Evolutionary conservation across 169 alveolate genomes (phyloP).

Genomic region (Pseudocohnilembus persalinus): DNA sequence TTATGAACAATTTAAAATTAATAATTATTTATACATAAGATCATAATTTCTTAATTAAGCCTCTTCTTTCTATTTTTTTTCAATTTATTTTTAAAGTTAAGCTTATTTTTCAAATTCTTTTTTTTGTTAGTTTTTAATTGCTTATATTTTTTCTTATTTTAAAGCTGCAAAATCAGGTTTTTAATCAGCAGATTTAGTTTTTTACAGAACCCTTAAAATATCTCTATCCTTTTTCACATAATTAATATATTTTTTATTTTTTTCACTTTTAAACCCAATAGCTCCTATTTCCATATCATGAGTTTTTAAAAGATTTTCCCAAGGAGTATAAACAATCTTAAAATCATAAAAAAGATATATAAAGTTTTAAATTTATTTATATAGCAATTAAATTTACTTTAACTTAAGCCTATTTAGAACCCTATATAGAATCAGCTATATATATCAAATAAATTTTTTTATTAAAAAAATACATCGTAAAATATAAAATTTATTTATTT

Average conservation of each 20-base stretch:
- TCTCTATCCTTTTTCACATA: conserved; percentile 66
- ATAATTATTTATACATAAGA: neutral
- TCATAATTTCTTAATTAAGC: conserved; percentile 43
- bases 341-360: conserved; percentile 3
- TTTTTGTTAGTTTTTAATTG: conserved; percentile 45
- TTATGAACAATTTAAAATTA: neutral
- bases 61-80: conserved; percentile 45
- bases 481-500: conserved; percentile 55
- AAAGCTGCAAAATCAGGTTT: conserved; percentile 58
- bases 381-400: neutral
- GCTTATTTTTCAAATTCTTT: conserved; percentile 40
- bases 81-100: conserved; percentile 46
- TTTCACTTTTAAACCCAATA: conserved; percentile 57
- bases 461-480: too few species aligned
- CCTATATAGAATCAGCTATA: conserved; percentile 67
- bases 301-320: conserved; percentile 71
- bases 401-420: conserved; percentile 54
- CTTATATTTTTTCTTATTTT: conserved; percentile 31
- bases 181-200: conserved; percentile 64
- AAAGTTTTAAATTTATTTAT: neutral
- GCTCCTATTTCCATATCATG: conserved; percentile 82
- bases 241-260: conserved; percentile 38
- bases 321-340: conserved; percentile 78
- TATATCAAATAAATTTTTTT: conserved; percentile 13
- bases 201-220: conserved; percentile 60